Evolutionary conservation across 148 eudicot genomes (phyloP).

Genomic region (Tetragonia tetragonoides): DNA sequence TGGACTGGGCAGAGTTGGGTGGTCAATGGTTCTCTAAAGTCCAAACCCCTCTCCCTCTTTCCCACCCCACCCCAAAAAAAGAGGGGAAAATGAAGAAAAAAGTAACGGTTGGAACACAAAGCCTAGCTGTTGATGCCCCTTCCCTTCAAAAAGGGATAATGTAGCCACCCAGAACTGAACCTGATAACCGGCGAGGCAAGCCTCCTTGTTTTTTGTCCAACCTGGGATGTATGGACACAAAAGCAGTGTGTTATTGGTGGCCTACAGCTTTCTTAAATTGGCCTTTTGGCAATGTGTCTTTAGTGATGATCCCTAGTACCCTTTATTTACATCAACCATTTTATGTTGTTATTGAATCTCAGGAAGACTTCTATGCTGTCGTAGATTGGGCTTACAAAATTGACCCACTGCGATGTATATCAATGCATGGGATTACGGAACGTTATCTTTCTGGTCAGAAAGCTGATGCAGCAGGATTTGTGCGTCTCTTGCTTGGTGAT

Average conservation of each 20-base stretch:
- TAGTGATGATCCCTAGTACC: neutral
- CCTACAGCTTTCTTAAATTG: neutral
- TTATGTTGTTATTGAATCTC: slow-evolving; percentile 19
- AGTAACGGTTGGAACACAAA: too few species aligned
- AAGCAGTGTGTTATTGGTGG: neutral
- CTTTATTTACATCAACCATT: neutral
- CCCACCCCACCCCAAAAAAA: too few species aligned
- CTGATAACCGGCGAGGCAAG: too few species aligned
- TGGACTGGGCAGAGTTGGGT: too few species aligned
- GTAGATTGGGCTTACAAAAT: slow-evolving; percentile 97
- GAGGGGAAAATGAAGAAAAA: too few species aligned
- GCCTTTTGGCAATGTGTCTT: slow-evolving; percentile 2
- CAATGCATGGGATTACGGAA: slow-evolving; percentile 93
- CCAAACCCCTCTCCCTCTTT: too few species aligned
- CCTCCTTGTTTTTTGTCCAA: too few species aligned
- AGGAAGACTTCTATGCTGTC: slow-evolving; percentile 96
- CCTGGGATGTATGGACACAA: neutral
- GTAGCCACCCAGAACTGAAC: too few species aligned
- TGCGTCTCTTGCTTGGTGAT: slow-evolving; percentile 86
- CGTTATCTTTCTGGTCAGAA: slow-evolving; percentile 85
- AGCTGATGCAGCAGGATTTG: slow-evolving; percentile 98
- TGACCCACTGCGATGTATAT: slow-evolving; percentile 92
- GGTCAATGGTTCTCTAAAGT: too few species aligned
- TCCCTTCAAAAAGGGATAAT: too few species aligned
- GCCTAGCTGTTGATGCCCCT: too few species aligned